Evolutionary conservation across 805 yeast genomes (phyloP), one percentile per base, ranked within the genome.

Genomic region (Candida taoyuanica): DNA sequence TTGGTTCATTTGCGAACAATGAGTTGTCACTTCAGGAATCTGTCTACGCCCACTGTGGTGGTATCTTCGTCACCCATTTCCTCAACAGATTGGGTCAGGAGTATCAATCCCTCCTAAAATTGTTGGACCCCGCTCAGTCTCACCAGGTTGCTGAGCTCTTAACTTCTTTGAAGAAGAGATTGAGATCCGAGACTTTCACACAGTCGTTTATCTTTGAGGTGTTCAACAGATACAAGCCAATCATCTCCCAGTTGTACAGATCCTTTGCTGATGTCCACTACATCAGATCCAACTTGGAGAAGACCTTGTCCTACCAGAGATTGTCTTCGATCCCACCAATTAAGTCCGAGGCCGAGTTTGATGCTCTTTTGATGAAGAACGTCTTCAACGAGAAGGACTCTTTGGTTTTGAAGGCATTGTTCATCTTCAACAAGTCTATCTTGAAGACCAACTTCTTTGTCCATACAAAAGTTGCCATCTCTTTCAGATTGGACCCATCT

Each of bases 381-480:
- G 79, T 86, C 45, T 78, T 88, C 37, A 75, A 75, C 48, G 89
- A 87, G 59, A 86, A 85, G 57, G 86, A 81, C 53, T 74, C 79
- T 30, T 65, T 85, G 45, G 95, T 93, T 14, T 72, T 91, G 60
- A 76, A 78, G 56, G 93, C 96, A 5, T 73, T 91, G 46, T 80
- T 79, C 62, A 69, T 78, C 34, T 93, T 91, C 71, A 91, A 93
- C 71, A 76, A 83, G 62, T 75, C 91, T 20, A 78, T 91, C 39
- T 73, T 91, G 62, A 89, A 91, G 71, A 91, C 98, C 17, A 91
- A 91, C 65, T 93, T 91, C 64, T 91, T 85, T 67, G 77, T 86
- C 29, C 85, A 96, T 16, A 84, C 97, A 39, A 91, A 91, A 68
- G 94, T 91, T 35, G 98, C 98, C 15, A 72, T 91, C 43, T 85